Base-by-base conservation (phyloP, 2,329 filamentous ascomycete species). In the Massarina eburnea region DNA sequence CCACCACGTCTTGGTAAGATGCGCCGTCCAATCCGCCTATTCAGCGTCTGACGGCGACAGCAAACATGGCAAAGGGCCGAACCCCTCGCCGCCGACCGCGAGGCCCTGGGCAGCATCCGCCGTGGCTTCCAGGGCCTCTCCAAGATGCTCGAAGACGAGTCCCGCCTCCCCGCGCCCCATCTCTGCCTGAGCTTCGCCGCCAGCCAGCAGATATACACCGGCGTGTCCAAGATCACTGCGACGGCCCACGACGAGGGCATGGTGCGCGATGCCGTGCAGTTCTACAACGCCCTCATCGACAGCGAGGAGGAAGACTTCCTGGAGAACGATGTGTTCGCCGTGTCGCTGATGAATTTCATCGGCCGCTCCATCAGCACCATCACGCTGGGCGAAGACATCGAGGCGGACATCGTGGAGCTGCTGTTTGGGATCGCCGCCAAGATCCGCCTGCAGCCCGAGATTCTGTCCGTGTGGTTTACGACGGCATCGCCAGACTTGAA, bases 381-480 rank as follows among this genome's bases (percentile, higher is more conserved):
- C 51, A 80, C 83, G n/a, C 75, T 91, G 3, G 84, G 86, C 29
- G 80, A 84, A 42, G 89, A 96, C 46, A 91, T 89, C 9, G 91
- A 97, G 69, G 87, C 87, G 8, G 85, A 91, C 48, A 85, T 97
- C 38, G 89, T 97, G 41, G 92, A 99, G 73, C 76, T 99, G 45
- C 81, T 95, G 35, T 99, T 99, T 73, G 95, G 92, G 52, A 91
- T 99, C 56, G 90, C 94, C 17, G 95, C 94, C 56, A 97, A 97
- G 78, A 96, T 99, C 58, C 81, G 94, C 36, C 76, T 96, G 50
- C 87, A 95, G 58, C 91, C 94, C 4, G 81, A 85, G 47, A 92
- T 97, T 43, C 74, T 99, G 37, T 82, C 89, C 1, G 88, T 90
- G 14, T 99, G 94, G 94, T 99, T 99, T 73, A 88, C 86, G 54